Conservation (phyloP, 2,329 filamentous ascomycete species). For the Fusarium marasasianum region DNA sequence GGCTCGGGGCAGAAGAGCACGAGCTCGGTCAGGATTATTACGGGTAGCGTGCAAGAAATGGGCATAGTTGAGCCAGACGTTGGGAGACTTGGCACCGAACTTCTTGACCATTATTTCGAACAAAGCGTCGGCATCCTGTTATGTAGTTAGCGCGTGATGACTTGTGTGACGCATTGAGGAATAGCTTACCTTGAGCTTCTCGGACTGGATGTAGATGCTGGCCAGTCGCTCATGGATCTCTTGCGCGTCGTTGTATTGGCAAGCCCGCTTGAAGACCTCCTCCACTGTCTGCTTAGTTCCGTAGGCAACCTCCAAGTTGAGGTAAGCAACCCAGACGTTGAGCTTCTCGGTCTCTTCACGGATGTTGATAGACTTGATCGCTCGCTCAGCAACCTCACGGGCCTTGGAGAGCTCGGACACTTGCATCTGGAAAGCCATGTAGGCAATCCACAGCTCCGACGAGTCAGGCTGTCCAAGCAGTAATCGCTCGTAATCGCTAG, state of each 20-base stretch:
- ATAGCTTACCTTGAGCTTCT: slow-evolving; percentile 78
- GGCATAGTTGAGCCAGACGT: slow-evolving; percentile 94
- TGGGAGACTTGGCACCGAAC: slow-evolving; percentile 80
- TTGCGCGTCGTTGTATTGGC: slow-evolving; percentile 91
- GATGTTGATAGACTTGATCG: slow-evolving; percentile 89
- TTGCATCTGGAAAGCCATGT: slow-evolving; percentile 99
- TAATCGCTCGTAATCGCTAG: slow-evolving; percentile 92
- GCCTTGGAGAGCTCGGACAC: slow-evolving; percentile 89
- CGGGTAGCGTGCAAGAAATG: slow-evolving; percentile 85
- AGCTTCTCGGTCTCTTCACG: slow-evolving; percentile 92
- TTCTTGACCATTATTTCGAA: slow-evolving; percentile 91
- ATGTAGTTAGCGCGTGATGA: slow-evolving; percentile 41
- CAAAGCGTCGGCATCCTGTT: slow-evolving; percentile 84
- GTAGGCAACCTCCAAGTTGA: slow-evolving; percentile 94
- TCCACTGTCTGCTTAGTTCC: slow-evolving; percentile 85
- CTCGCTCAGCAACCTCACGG: slow-evolving; percentile 88
- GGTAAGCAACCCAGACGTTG: slow-evolving; percentile 92
- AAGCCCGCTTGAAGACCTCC: slow-evolving; percentile 88
- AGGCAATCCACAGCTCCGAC: slow-evolving; percentile 92
- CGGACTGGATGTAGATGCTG: slow-evolving; percentile 94
- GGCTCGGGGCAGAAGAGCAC: slow-evolving; percentile 82
- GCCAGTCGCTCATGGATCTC: slow-evolving; percentile 89
- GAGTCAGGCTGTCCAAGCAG: slow-evolving; percentile 92
- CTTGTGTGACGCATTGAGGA: background rate
- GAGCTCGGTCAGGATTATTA: slow-evolving; percentile 75